Percentiles rank a stretch among this genome's conserved stretches.
Evolutionary conservation across 2,329 filamentous ascomycete species (phyloP).

Genomic region (Eutypella sp.): DNA sequence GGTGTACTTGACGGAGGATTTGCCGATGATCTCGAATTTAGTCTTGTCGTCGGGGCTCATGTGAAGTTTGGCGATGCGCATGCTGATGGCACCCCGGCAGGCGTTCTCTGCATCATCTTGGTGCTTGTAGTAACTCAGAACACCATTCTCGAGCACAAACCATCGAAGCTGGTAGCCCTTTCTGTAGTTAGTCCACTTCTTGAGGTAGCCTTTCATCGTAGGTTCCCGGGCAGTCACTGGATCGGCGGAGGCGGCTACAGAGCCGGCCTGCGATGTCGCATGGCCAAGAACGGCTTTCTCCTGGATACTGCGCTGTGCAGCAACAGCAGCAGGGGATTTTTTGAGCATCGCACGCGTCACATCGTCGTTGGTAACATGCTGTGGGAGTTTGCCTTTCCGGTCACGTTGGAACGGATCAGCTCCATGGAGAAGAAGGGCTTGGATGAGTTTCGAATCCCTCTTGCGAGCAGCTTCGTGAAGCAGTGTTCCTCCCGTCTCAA

Average conservation of each 20-base stretch:
- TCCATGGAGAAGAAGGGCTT: conserved; percentile 85
- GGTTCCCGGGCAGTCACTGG: conserved; percentile 75
- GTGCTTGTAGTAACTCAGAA: conserved; percentile 98
- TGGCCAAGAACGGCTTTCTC: conserved; percentile 93
- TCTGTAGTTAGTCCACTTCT: conserved; percentile 99
- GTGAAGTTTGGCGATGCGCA: conserved; percentile 89
- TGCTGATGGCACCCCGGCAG: conserved; percentile 96
- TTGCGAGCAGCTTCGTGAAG: conserved; percentile 90
- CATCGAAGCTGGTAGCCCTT: conserved; percentile 94
- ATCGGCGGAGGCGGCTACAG: conserved; percentile 50
- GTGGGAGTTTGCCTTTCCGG: conserved; percentile 89
- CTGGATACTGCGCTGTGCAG: conserved; percentile 90
- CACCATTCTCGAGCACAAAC: conserved; percentile 97
- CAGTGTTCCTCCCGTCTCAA: conserved; percentile 82
- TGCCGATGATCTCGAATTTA: conserved; percentile 95
- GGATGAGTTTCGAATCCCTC: conserved; percentile 81
- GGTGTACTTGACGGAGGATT: conserved; percentile 97
- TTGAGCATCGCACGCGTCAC: conserved; percentile 83
- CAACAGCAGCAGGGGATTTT: conserved; percentile 87
- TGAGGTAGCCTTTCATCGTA: conserved; percentile 97
- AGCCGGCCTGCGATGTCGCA: conserved; percentile 49
- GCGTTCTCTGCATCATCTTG: conserved; percentile 96
- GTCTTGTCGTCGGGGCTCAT: conserved; percentile 98
- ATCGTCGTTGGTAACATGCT: conserved; percentile 95
- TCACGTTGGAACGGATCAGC: conserved; percentile 95